A percentile compares a stretch with the other conserved stretches of the same genome.
Evolutionary conservation across 331 rosid genomes (phyloP).

Genomic region (Malus hybrid): DNA sequence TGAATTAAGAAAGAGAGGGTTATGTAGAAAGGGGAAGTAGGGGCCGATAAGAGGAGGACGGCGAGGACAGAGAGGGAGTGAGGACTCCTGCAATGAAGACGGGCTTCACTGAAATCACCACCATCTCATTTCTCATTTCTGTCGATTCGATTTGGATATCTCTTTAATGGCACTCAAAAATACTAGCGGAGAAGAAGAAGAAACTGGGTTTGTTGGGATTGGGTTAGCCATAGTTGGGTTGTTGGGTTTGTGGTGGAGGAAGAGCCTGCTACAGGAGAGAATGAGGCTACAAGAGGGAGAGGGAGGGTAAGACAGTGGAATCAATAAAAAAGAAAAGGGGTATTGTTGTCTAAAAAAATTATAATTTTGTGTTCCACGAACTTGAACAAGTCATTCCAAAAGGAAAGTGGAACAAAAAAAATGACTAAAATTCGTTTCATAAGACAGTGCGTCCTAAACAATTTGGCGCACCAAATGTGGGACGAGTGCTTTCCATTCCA

Average conservation of each 20-base stretch:
- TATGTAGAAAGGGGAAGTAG: conserved; percentile 30
- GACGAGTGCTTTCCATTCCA: too few relatives aligned
- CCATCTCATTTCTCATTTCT: conserved; percentile 36
- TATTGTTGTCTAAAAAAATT: too few relatives aligned
- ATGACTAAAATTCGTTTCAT: too few relatives aligned
- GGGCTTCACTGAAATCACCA: conserved; percentile 59
- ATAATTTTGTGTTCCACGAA: too few relatives aligned
- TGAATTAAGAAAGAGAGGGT: conserved; percentile 21
- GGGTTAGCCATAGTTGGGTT: too few relatives aligned
- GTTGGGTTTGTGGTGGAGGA: too few relatives aligned
- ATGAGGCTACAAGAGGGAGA: too few relatives aligned
- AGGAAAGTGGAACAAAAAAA: too few relatives aligned
- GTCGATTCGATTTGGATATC: not conserved
- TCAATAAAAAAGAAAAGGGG: too few relatives aligned
- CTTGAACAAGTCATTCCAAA: rapidly evolving
- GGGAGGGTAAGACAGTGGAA: too few relatives aligned
- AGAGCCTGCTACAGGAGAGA: too few relatives aligned
- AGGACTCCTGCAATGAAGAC: conserved; percentile 34
- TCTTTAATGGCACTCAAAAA: not conserved
- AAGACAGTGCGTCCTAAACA: rapidly evolving
- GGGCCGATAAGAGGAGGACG: conserved; percentile 38
- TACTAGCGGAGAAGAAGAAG: not conserved
- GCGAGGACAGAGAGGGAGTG: conserved; percentile 39
- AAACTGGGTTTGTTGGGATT: not conserved
- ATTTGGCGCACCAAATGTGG: too few relatives aligned